Conservation (phyloP, 2,329 filamentous ascomycete genomes). For the Fonsecaea pedrosoi region DNA sequence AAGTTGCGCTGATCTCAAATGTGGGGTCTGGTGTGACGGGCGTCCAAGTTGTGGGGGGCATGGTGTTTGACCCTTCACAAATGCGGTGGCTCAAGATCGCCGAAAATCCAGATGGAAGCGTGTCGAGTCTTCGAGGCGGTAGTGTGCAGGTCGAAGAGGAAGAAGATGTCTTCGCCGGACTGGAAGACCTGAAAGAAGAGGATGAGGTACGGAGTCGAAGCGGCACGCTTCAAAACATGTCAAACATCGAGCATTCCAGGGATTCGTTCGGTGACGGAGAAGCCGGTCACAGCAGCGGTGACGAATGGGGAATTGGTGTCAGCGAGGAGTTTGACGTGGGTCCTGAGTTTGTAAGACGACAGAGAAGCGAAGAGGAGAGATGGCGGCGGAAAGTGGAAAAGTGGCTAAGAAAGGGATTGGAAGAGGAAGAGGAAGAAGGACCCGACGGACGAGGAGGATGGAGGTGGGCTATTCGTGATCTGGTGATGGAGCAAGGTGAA, state of each 20-base stretch:
- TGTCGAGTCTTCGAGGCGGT: slow-evolving; percentile 37
- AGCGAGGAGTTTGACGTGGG: slow-evolving; percentile 98
- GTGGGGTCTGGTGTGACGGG: slow-evolving; percentile 78
- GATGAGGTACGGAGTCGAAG: slow-evolving; percentile 41
- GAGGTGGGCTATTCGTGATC: slow-evolving; percentile 67
- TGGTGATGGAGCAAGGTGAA: slow-evolving; percentile 32
- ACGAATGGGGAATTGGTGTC: slow-evolving; percentile 84
- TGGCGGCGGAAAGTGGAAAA: slow-evolving; percentile 88
- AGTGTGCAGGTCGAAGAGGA: slow-evolving; percentile 77
- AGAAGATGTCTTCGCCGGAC: slow-evolving; percentile 91
- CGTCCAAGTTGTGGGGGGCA: slow-evolving; percentile 92
- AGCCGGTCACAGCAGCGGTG: slow-evolving; percentile 46
- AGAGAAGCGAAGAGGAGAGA: slow-evolving; percentile 87
- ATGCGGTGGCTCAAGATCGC: slow-evolving; percentile 95
- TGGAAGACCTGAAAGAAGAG: slow-evolving; percentile 86
- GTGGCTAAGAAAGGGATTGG: slow-evolving; percentile 68
- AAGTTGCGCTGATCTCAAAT: slow-evolving; percentile 81
- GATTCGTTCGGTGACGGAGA: slow-evolving; percentile 39
- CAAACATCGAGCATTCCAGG: slow-evolving; percentile 28
- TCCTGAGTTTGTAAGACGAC: slow-evolving; percentile 86
- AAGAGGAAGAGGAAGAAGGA: slow-evolving; percentile 55
- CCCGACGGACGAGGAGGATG: slow-evolving; percentile 63
- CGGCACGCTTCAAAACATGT: slow-evolving; percentile 33
- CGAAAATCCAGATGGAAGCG: slow-evolving; percentile 39
- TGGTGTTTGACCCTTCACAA: slow-evolving; percentile 95